Percentiles rank a stretch among this genome's conserved stretches.
phyloP scores from a whole-genome alignment of 768 basidiomycete species.

The Mycena venus region DNA sequence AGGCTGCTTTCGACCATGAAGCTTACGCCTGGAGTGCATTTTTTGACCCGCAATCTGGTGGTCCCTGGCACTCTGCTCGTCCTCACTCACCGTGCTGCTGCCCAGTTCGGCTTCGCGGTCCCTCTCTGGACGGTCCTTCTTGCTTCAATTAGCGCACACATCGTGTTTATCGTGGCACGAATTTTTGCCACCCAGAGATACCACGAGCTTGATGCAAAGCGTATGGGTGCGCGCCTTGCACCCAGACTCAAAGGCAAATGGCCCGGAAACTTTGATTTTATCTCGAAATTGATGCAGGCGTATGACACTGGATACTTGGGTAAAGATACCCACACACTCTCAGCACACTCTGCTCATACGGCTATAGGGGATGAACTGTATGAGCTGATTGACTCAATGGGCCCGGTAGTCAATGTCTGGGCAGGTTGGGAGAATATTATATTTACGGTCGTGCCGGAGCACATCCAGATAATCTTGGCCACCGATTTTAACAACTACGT shows the following conservation, averaged over 20 bases:
- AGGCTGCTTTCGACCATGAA: slow-evolving; percentile 2
- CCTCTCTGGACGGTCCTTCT: background rate
- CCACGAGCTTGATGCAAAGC: background rate
- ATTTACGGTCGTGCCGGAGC: slow-evolving; percentile 32
- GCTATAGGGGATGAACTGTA: slow-evolving; percentile 7
- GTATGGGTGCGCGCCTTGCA: slow-evolving; percentile 8
- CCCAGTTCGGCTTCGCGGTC: background rate
- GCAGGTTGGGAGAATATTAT: slow-evolving; percentile 24
- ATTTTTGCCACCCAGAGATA: background rate
- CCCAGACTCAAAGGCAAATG: slow-evolving; percentile 9
- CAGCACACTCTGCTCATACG: background rate
- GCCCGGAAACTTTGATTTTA: slow-evolving; percentile 29
- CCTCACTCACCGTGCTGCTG: background rate
- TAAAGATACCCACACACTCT: background rate
- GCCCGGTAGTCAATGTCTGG: slow-evolving; percentile 27
- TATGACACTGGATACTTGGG: slow-evolving; percentile 15
- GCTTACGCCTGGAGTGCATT: background rate
- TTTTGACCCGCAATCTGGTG: slow-evolving; percentile 2
- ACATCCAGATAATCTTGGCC: slow-evolving; percentile 43
- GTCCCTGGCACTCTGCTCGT: background rate
- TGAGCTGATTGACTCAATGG: slow-evolving; percentile 3
- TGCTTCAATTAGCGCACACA: background rate
- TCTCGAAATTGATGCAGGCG: background rate
- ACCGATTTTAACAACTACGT: slow-evolving; percentile 44
- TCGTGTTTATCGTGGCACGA: background rate